These are phyloP conservation scores for Candida sp. DNA, from an alignment of 1,139 yeast species.

Conservation along the genomic window DNA sequence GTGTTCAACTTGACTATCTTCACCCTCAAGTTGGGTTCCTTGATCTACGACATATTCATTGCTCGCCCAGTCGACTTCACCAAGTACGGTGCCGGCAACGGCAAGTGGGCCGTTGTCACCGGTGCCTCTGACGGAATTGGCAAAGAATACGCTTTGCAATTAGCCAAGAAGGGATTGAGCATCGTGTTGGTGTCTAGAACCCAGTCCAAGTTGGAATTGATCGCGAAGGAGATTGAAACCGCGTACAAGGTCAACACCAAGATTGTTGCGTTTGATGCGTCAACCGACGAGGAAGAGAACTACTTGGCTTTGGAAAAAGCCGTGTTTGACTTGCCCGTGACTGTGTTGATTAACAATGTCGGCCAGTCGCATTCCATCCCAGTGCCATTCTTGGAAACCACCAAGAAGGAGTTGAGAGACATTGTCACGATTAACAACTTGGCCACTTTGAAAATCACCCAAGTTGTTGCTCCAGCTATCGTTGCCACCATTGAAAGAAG, in stretches of 20 bases:
- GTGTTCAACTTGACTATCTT: constrained; percentile 48
- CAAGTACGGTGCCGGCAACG: constrained; percentile 70
- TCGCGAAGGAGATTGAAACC: constrained; percentile 66
- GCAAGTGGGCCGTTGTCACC: constrained; percentile 89
- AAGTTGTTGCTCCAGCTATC: constrained; percentile 71
- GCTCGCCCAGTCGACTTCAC: constrained; percentile 65
- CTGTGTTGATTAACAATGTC: constrained; percentile 87
- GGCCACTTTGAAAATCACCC: constrained; percentile 86
- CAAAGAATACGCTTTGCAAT: constrained; percentile 84
- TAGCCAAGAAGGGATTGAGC: constrained; percentile 87
- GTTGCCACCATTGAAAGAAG: constrained; percentile 49
- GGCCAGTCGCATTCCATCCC: constrained; percentile 97
- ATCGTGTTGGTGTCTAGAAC: constrained; percentile 87
- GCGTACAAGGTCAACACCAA: constrained; percentile 68
- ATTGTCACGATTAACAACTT: constrained; percentile 87
- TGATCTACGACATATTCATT: constrained; percentile 61
- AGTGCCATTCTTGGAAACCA: constrained; percentile 87
- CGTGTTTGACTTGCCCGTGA: constrained; percentile 59
- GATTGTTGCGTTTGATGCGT: constrained; percentile 79
- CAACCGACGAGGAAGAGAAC: constrained; percentile 57
- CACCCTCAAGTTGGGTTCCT: constrained; percentile 40
- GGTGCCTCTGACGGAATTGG: constrained; percentile 99
- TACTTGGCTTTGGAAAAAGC: constrained; percentile 50
- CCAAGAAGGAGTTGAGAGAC: constrained; percentile 69
- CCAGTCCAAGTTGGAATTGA: constrained; percentile 67